These are phyloP conservation scores for Cadophora luteo-olivacea DNA, from an alignment of 2,329 filamentous ascomycete species.

Conservation along the genomic window DNA sequence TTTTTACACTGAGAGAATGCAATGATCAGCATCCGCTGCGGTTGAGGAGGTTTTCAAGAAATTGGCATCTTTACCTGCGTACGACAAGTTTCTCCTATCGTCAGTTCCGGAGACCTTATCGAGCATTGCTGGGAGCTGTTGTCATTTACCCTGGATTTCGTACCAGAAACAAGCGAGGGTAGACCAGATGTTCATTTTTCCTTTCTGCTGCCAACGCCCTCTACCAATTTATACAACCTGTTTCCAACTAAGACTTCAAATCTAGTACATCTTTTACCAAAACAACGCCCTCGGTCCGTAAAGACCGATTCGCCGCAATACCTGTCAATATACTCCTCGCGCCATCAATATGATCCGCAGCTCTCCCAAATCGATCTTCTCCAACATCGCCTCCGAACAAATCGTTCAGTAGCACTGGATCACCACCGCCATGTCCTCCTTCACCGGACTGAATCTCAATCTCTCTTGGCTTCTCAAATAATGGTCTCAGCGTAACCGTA, in stretches of 20 bases:
- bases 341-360: slow-evolving; percentile 64
- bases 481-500: slow-evolving; percentile 55
- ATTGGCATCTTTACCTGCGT: too few relatives aligned
- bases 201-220: not conserved
- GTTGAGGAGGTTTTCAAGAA: too few relatives aligned
- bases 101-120: not conserved
- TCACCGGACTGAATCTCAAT: slow-evolving; percentile 58
- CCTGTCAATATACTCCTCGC: slow-evolving; percentile 65
- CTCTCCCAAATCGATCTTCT: slow-evolving; percentile 59
- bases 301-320: slow-evolving; percentile 64
- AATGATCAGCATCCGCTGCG: too few relatives aligned
- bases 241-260: slow-evolving; percentile 22
- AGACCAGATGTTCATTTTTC: not conserved
- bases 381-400: slow-evolving; percentile 58
- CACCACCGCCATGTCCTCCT: slow-evolving; percentile 67
- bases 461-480: slow-evolving; percentile 63
- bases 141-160: not conserved
- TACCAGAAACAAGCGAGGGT: too few relatives aligned
- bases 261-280: slow-evolving; percentile 53
- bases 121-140: not conserved
- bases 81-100: too few relatives aligned
- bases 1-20: too few relatives aligned
- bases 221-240: slow-evolving; percentile 12
- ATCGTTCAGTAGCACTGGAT: slow-evolving; percentile 62
- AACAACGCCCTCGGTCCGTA: slow-evolving; percentile 62